Evolutionary conservation across 352 stramenopile genomes (phyloP).

Genomic region (Paralagenidium karlingii): DNA sequence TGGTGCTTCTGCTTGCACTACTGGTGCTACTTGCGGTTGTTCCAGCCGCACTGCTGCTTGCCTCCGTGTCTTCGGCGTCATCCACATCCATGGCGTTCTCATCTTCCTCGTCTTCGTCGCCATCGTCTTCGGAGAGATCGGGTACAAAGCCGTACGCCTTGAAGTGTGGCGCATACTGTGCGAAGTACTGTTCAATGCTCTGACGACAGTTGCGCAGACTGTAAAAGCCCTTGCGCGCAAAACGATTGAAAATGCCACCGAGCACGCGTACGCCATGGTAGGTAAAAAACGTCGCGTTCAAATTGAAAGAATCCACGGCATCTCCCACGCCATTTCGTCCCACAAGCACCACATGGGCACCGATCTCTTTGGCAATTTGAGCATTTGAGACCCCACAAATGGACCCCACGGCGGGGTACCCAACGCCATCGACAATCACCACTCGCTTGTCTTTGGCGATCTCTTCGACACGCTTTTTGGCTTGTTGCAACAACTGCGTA

Average conservation of each 20-base stretch:
- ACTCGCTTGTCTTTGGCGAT: conserved; percentile 83
- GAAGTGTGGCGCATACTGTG: too few relatives aligned
- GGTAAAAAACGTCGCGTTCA: conserved; percentile 95
- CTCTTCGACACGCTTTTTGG: conserved; percentile 75
- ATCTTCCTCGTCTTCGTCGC: too few relatives aligned
- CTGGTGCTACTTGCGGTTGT: too few relatives aligned
- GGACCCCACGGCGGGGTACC: conserved; percentile 87
- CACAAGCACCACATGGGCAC: conserved; percentile 88
- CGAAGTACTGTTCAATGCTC: conserved; percentile 88
- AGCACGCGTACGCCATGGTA: conserved; percentile 84
- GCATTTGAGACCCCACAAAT: conserved; percentile 76
- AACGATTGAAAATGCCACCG: conserved; percentile 94
- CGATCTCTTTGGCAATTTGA: conserved; percentile 39
- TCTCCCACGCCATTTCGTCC: conserved; percentile 93
- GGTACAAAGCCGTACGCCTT: too few relatives aligned
- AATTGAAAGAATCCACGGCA: conserved; percentile 95
- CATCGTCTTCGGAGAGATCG: too few relatives aligned
- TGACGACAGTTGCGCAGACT: conserved; percentile 85
- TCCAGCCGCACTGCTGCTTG: too few relatives aligned
- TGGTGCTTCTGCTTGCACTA: too few relatives aligned
- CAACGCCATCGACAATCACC: conserved; percentile 94
- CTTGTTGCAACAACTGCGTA: conserved; percentile 74
- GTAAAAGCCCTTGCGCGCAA: conserved; percentile 90
- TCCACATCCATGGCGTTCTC: too few relatives aligned
- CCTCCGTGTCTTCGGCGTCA: too few relatives aligned